Evolutionary conservation across 306 rosid genomes (phyloP).

Genomic region (Malus asiatica): DNA sequence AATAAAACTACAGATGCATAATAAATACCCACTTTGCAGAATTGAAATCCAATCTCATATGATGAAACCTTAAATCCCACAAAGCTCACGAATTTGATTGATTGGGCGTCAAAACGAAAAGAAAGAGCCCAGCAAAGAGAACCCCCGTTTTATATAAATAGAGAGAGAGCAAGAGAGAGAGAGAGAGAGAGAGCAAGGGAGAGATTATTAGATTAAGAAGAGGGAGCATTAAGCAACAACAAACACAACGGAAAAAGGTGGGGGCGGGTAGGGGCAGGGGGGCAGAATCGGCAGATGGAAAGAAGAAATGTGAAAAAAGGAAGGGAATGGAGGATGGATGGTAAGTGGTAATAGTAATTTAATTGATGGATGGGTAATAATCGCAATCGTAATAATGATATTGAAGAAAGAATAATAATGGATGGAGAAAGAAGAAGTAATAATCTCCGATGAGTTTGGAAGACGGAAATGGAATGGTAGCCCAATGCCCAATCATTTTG

Average conservation of each 20-base stretch:
- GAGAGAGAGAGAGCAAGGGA: neutral
- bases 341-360: neutral
- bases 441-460: conserved; percentile 59
- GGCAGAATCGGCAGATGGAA: neutral
- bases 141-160: neutral
- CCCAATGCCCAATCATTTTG: conserved; percentile 37
- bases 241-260: neutral
- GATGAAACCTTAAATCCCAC: neutral
- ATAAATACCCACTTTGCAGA: conserved; percentile 20
- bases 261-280: neutral
- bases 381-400: neutral
- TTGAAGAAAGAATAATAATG: neutral
- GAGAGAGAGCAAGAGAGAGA: neutral
- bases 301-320: conserved; percentile 1
- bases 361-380: neutral
- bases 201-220: neutral
- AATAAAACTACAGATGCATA: neutral
- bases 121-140: conserved; percentile 5
- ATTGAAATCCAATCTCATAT: conserved; percentile 17
- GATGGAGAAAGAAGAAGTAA: neutral
- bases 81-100: conserved; percentile 7
- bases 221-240: neutral
- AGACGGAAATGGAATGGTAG: conserved; percentile 44
- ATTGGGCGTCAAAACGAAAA: conserved; percentile 18
- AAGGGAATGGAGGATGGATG: neutral